phyloP scores from a whole-genome alignment of 2,329 filamentous ascomycete species.

The Cytospora schulzeri region DNA sequence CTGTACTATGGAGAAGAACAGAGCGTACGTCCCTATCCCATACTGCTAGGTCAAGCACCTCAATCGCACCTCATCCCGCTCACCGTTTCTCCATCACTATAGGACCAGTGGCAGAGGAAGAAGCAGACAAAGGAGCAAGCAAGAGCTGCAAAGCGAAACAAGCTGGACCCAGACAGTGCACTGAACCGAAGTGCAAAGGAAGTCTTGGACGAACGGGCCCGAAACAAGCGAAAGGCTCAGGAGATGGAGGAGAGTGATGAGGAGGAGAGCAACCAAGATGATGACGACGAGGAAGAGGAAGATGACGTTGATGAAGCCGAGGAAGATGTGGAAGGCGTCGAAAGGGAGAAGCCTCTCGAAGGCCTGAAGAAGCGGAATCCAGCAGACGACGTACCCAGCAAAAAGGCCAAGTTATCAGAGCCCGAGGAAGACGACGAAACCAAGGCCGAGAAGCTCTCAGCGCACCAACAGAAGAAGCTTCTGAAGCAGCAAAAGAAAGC shows the following conservation, averaged over 20 bases:
- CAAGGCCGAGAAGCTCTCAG: constrained; percentile 28
- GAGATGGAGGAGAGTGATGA: constrained; percentile 58
- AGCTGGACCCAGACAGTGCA: constrained; percentile 86
- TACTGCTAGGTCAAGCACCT: not conserved
- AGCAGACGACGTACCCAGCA: constrained; percentile 47
- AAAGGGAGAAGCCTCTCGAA: constrained; percentile 64
- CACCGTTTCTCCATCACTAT: constrained; percentile 27
- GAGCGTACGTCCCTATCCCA: constrained; percentile 62
- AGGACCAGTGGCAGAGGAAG: constrained; percentile 94
- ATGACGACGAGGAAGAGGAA: constrained; percentile 46
- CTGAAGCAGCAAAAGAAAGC: constrained; percentile 33
- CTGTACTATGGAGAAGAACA: constrained; percentile 87
- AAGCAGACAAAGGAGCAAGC: constrained; percentile 94
- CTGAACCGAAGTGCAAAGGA: constrained; percentile 83
- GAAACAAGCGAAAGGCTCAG: constrained; percentile 79
- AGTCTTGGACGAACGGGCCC: constrained; percentile 78
- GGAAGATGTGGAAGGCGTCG: constrained; percentile 53
- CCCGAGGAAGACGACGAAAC: constrained; percentile 33
- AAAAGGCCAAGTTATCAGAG: constrained; percentile 53
- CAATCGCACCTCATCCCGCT: constrained; percentile 21
- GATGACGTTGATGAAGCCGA: constrained; percentile 49
- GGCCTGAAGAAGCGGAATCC: constrained; percentile 56
- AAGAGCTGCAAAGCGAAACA: constrained; percentile 78
- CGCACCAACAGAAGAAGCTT: constrained; percentile 26
- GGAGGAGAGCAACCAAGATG: constrained; percentile 47